Base-by-base conservation (phyloP, 2,329 filamentous ascomycete species). In the Colletotrichum caudatum region DNA sequence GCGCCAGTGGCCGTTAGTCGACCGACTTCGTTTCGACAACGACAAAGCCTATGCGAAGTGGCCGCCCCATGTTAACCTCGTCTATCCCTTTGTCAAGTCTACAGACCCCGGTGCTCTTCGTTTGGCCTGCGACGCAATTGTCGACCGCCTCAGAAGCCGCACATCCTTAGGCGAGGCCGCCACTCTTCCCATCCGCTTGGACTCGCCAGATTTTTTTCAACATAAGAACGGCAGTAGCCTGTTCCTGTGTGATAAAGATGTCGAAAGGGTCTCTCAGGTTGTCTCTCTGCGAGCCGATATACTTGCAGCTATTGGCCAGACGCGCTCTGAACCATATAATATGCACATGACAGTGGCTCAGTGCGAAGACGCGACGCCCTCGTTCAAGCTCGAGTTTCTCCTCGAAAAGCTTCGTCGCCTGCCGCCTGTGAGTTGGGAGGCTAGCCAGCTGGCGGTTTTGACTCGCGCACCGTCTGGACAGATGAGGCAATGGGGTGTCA, bases 11-110 rank as follows among this genome's bases (percentile, higher is more conserved):
- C 73, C 81, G 1, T 75, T 85, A 4, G 77, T 91, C 63, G 84
- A 92, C 74, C 80, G 81, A 18, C 79, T 93, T 3, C 86, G 91
- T 56, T 83, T 82, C n/a, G 80, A 90, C 16, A 90, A 92, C 79
- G 91, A 93, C 78, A 89, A 88, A 72, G 84, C 86, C 0, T 87
- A 86, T 74, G 82, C 82, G 35, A 88, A 84, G 78, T 93, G 91
- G 91, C 90, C 90, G 4, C 88, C 90, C 16, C 91, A 92, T 75
- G 77, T 92, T 75, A 93, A 92, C 74, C 78, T 93, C 35, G 75
- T 92, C 29, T 92, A 92, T 76, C 91, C 90, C 0, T 93, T 92
- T 77, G 88, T 91, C 8, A 77, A 79, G 3, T 67, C 41, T 11
- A 57, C 68, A 3, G 57, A 57, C 26, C 79, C 83, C 0, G 83